phyloP scores from a whole-genome alignment of 1,284 basidiomycete genomes.

The Tetrapyrgos nigripes region DNA sequence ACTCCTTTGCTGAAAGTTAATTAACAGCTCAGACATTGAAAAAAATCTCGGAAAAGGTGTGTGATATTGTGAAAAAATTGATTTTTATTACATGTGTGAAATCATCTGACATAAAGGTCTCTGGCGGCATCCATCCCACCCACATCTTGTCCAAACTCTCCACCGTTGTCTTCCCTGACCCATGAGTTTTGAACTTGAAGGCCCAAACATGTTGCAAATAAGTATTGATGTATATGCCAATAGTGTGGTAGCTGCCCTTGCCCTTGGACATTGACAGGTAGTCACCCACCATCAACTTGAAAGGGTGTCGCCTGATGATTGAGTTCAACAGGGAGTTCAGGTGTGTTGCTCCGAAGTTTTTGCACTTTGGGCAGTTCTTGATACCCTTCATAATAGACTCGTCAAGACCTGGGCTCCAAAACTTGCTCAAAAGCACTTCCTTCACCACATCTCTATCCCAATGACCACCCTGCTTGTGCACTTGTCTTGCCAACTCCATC shows the following conservation, averaged over 20 bases:
- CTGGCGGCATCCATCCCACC: constrained; percentile 26
- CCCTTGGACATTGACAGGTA: constrained; percentile 39
- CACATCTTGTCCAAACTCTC: constrained; percentile 28
- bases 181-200: constrained; percentile 28
- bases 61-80: no score
- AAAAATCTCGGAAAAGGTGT: no score
- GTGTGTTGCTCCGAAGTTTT: constrained; percentile 31
- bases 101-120: constrained; percentile 44
- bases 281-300: constrained; percentile 41
- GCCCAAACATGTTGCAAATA: constrained; percentile 37
- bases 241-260: constrained; percentile 35
- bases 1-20: no score
- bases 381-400: constrained; percentile 34
- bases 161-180: constrained; percentile 31
- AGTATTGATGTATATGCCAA: constrained; percentile 33
- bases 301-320: constrained; percentile 40
- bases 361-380: constrained; percentile 33
- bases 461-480: constrained; percentile 34
- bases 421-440: constrained; percentile 28
- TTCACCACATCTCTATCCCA: constrained; percentile 36
- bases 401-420: constrained; percentile 36
- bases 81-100: constrained; percentile 46
- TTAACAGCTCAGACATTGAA: no score
- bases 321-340: constrained; percentile 40
- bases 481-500: constrained; percentile 4